Evolutionary conservation across 768 basidiomycete genomes (phyloP).

Genomic region (Russula vinacea): DNA sequence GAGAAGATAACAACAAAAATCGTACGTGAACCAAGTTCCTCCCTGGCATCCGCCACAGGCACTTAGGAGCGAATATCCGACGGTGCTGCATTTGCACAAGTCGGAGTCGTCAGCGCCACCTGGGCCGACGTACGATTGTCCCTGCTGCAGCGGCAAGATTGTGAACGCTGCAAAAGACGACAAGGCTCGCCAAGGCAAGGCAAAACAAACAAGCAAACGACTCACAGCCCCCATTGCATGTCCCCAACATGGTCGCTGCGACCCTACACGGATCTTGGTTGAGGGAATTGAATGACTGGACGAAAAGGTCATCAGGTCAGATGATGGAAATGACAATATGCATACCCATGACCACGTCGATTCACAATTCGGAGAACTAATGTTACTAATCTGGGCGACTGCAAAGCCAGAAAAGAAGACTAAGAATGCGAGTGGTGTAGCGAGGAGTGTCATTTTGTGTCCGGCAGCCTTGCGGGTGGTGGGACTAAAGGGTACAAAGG

Average conservation of each 20-base stretch:
- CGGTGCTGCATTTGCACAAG: conserved; percentile 11
- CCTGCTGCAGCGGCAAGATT: not conserved
- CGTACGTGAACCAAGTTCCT: not conserved
- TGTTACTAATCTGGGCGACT: not conserved
- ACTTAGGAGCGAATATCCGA: conserved; percentile 1
- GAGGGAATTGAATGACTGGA: conserved; percentile 3
- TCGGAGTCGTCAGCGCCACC: not conserved
- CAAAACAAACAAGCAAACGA: not conserved
- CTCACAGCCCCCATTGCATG: conserved; percentile 6
- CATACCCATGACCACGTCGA: not conserved
- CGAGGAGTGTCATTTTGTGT: not conserved
- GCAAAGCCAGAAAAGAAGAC: not conserved
- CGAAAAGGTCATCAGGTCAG: not conserved
- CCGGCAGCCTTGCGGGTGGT: not conserved
- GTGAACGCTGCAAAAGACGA: not conserved
- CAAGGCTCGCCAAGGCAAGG: not conserved
- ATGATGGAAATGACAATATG: not conserved
- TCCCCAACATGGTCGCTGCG: conserved; percentile 1
- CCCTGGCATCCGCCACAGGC: conserved; percentile 14
- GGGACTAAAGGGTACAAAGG: not conserved
- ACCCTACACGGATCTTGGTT: conserved; percentile 3
- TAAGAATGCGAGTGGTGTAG: not conserved
- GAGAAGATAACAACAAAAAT: not conserved
- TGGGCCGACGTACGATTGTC: not conserved
- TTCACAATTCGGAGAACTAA: not conserved